A percentile compares a stretch with the other conserved stretches of the same genome.
Evolutionary conservation across 2,329 filamentous ascomycete genomes (phyloP).

Genomic region (Colletotrichum lini): DNA sequence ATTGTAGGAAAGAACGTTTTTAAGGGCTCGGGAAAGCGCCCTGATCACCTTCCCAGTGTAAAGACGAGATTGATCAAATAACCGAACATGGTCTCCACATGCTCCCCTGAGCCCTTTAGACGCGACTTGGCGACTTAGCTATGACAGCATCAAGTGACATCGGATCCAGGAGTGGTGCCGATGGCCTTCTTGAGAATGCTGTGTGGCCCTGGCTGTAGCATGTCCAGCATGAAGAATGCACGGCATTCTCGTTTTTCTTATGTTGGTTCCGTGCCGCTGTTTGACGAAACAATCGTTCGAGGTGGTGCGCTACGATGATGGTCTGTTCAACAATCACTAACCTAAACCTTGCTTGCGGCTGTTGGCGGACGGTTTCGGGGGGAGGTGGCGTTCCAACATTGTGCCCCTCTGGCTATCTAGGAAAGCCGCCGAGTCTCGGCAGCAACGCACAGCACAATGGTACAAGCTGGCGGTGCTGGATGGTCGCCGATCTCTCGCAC

Average conservation of each 20-base stretch:
- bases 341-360: constrained; percentile 28
- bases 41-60: background rate
- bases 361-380: constrained; percentile 8
- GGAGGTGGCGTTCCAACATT: constrained; percentile 13
- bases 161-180: background rate
- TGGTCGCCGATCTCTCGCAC: background rate
- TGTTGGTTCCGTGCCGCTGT: background rate
- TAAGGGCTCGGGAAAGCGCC: background rate
- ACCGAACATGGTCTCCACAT: constrained; percentile 6
- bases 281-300: constrained; percentile 14
- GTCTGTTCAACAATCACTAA: constrained; percentile 17
- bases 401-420: constrained; percentile 1
- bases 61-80: constrained; percentile 16
- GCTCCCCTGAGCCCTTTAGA: background rate
- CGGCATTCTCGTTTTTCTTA: constrained; percentile 14
- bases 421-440: background rate
- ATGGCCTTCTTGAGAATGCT: constrained; percentile 19
- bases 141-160: constrained; percentile 24
- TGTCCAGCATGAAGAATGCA: constrained; percentile 18
- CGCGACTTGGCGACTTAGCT: constrained; percentile 20
- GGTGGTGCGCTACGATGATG: constrained; percentile 6
- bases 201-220: background rate
- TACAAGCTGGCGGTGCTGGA: background rate
- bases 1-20: constrained; percentile 2
- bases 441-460: constrained; percentile 1